Evolutionary conservation across 2,329 filamentous ascomycete species (phyloP), one percentile per base, ranked within the genome.

Genomic region (Chaetomiaceae sp.): DNA sequence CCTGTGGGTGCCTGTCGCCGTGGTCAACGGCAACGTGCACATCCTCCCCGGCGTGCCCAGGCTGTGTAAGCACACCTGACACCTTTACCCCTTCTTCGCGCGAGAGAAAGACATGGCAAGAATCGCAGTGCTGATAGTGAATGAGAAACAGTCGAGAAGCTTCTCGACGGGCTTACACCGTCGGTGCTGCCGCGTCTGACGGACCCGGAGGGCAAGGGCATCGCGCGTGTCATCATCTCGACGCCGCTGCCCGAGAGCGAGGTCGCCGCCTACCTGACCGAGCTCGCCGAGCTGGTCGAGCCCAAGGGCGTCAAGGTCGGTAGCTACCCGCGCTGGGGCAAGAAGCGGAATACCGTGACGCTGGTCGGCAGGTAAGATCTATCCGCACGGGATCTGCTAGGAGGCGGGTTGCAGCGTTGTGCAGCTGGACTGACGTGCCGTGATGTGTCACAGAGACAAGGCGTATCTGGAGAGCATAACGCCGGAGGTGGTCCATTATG

Each of bases 301-400:
- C 70, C 80, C 1, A 81, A 78, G 59, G 89, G 88, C 3, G 77
- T 97, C 59, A 97, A 97, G 69, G 88, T 97, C 14, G 93, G 93
- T 38, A 95, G 88, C 66, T 97, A 98, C 67, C 93, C 93, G 29
- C 75, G 88, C 45, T 96, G 90, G 89, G 88, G 86, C 5, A 91
- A 88, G 73, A 80, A 81, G 59, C 75, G 75, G 53, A 97, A 97
- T 66, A 93, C 89, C 0, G 88, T 97, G 38, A 96, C 91, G 10
- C 71, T 98, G 43, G 90, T 96, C 17, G 79, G 80, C 56, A 71
- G 68, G 73, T 78, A 39, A n/a, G n/a, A n/a, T n/a, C n/a, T n/a
- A n/a, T n/a, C n/a, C n/a, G n/a, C n/a, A n/a, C n/a, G n/a, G n/a
- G n/a, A n/a, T n/a, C n/a, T n/a, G n/a, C n/a, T n/a, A n/a, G n/a